Conservation (phyloP, 75 land plant species). For the Pinus albicaulis region DNA sequence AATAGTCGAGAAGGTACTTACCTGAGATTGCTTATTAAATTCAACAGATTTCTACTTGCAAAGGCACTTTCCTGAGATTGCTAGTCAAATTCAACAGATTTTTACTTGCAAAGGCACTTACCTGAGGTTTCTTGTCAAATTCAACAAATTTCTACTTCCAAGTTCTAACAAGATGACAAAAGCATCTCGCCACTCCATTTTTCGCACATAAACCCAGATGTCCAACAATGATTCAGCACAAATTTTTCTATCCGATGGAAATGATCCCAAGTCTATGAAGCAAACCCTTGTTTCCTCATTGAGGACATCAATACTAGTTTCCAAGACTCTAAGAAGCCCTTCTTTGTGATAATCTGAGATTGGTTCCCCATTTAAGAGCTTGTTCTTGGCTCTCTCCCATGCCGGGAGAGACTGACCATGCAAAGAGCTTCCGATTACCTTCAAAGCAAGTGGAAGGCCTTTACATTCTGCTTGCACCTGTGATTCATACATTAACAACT, state of each 20-base stretch:
- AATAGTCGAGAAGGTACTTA: not conserved
- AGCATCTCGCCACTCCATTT: conserved; percentile 49
- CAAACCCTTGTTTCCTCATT: conserved; percentile 35
- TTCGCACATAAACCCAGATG: conserved; percentile 55
- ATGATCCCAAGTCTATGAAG: conserved; percentile 56
- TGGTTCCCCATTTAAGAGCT: conserved; percentile 33
- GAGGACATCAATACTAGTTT: conserved; percentile 7
- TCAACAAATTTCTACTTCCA: too few species aligned
- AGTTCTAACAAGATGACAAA: conserved; percentile 50
- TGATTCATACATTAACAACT: not conserved
- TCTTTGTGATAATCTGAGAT: conserved; percentile 49
- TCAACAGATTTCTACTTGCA: conserved; percentile 47
- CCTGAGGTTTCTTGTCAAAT: too few species aligned
- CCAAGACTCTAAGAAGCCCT: conserved; percentile 40
- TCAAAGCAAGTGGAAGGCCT: conserved; percentile 63
- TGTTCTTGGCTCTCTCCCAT: conserved; percentile 47
- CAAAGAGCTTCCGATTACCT: conserved; percentile 63
- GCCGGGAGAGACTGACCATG: conserved; percentile 23
- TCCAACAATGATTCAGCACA: conserved; percentile 44
- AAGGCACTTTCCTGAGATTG: too few species aligned
- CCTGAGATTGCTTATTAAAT: conserved; percentile 33
- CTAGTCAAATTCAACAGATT: too few species aligned
- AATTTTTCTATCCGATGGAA: conserved; percentile 61
- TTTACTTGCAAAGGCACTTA: too few species aligned
- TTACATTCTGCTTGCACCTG: conserved; percentile 53